A percentile compares a stretch with the other conserved stretches of the same genome.
These are phyloP conservation scores for Heritiera fomes DNA, from an alignment of 345 rosid species.

Conservation along the genomic window DNA sequence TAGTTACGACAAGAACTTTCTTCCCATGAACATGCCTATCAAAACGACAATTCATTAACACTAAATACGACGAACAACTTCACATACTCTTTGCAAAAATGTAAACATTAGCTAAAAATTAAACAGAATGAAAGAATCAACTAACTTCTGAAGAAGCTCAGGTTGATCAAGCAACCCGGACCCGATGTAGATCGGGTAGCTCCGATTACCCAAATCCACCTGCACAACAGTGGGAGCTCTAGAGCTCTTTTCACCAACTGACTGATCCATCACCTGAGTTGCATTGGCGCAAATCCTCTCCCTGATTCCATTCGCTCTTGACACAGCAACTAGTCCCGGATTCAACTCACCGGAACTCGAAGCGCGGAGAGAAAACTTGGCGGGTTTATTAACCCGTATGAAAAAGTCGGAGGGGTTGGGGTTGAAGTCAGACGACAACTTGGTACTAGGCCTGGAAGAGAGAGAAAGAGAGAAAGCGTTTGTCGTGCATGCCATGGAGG, in stretches of 20 bases:
- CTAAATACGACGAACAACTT: neutral
- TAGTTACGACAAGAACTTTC: slow-evolving; percentile 93
- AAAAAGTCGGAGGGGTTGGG: slow-evolving; percentile 28
- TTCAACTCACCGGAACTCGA: slow-evolving; percentile 27
- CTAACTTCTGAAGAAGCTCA: slow-evolving; percentile 74
- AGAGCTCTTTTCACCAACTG: slow-evolving; percentile 40
- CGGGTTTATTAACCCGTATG: slow-evolving; percentile 33
- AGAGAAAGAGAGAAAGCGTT: slow-evolving; percentile 50
- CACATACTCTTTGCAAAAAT: neutral
- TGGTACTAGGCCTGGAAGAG: slow-evolving; percentile 32
- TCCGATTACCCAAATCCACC: slow-evolving; percentile 86
- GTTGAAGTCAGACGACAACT: slow-evolving; percentile 18
- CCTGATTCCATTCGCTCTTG: slow-evolving; percentile 20
- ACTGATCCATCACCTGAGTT: slow-evolving; percentile 64
- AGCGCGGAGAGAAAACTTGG: slow-evolving; percentile 33
- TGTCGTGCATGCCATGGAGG: slow-evolving; percentile 52
- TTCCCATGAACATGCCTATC: slow-evolving; percentile 91
- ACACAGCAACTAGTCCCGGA: slow-evolving; percentile 28
- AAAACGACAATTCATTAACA: neutral
- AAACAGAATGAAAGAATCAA: neutral
- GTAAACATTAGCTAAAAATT: neutral
- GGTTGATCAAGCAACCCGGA: slow-evolving; percentile 83
- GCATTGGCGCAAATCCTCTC: slow-evolving; percentile 47
- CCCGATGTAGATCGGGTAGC: slow-evolving; percentile 95
- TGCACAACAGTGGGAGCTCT: slow-evolving; percentile 64